Evolutionary conservation across 1,284 basidiomycete species (phyloP), one percentile per base, ranked within the genome.

Genomic region (Schizopora paradoxa): DNA sequence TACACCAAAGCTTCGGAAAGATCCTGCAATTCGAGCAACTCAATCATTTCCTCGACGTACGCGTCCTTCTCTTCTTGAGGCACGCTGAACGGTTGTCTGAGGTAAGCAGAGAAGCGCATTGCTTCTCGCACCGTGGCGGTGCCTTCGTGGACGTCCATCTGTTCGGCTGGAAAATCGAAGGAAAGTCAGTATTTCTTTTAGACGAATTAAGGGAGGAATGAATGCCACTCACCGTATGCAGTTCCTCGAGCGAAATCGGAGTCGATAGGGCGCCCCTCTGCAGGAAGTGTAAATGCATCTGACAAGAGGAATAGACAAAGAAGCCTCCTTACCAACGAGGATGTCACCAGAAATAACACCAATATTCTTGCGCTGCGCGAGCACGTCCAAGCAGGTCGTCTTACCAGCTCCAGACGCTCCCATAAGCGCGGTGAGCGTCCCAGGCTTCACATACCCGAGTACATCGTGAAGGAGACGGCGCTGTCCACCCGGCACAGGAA

Each of bases 111-210:
- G 72, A 96, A 95, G 10, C 83, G 77, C 58, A 96, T 74, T 2
- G 93, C 91, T 61, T 96, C 92, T 18, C 92, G 83, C 34, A 95
- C 86, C 10, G 87, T 86, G 10, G 90, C 79, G 8, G 86, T 91
- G 51, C 79, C 84, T 63, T 91, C 88, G 61, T 94, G 91, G 2
- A 86, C 82, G 57, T 94, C 91, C 77, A 86, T 83, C 65, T 92
- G 90, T 59, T 91, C 86, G 27, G 86, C 87, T 88, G 66, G 52
- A 70, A 67, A 29, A 65, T 52, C 10, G 14, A 11, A 26, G 39
- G n/a, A n/a, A 35, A 4, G 21, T 34, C 8, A 35, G 19, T 36
- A 16, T n/a, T 22, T n/a, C n/a, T n/a, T n/a, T n/a, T n/a, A n/a
- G n/a, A n/a, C n/a, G n/a, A 10, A 66, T 59, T 7, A 42, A 22